These are phyloP conservation scores for Elymus sibiricus DNA, from an alignment of 176 grass and related monocot species.

Conservation along the genomic window DNA sequence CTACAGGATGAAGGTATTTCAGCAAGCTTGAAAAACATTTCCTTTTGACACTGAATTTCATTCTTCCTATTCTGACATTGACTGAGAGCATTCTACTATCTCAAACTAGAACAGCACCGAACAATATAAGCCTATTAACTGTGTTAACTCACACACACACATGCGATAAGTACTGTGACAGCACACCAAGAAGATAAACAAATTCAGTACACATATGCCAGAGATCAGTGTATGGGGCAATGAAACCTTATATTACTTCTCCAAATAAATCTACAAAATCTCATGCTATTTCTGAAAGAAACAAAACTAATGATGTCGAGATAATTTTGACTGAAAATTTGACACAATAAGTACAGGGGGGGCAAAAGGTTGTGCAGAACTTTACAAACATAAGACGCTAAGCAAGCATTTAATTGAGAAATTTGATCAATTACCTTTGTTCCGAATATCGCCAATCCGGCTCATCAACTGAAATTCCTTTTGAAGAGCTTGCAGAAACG, in stretches of 20 bases:
- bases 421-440: slow-evolving; percentile 51
- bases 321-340: background rate
- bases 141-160: slow-evolving; percentile 7
- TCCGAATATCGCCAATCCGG: slow-evolving; percentile 52
- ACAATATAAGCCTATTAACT: slow-evolving; percentile 5
- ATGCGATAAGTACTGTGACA: slow-evolving; percentile 2
- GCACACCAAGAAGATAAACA: background rate
- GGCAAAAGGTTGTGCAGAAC: background rate
- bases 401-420: background rate
- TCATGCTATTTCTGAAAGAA: background rate
- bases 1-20: slow-evolving; percentile 10
- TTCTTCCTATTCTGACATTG: background rate
- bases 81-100: background rate
- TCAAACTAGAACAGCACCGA: slow-evolving; percentile 12
- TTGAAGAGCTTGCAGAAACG: slow-evolving; percentile 75
- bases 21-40: background rate
- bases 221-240: background rate
- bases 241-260: slow-evolving; percentile 5
- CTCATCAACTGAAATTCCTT: slow-evolving; percentile 74
- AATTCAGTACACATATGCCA: slow-evolving; percentile 16
- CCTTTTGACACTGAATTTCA: slow-evolving; percentile 15
- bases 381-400: slow-evolving; percentile 11
- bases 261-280: slow-evolving; percentile 11
- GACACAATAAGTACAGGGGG: background rate
- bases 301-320: background rate